Percentiles rank a stretch among this genome's conserved stretches.
Conservation (phyloP, 257 asterid genomes). For the Nicotiana undulata region DNA sequence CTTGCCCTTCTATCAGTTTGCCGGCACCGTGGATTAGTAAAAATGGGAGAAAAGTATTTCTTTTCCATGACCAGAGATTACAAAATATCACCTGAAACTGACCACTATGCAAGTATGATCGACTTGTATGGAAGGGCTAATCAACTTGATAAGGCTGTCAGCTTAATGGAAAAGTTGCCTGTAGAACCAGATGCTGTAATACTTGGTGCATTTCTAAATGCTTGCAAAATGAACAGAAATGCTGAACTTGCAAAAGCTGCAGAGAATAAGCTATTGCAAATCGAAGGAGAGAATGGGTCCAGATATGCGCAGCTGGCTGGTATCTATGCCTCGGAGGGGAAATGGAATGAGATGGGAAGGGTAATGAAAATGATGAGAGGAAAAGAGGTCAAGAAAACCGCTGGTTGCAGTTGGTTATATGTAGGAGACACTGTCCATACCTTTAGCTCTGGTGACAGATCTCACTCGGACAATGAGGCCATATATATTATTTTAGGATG, state of each 20-base stretch:
- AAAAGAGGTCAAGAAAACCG: constrained; percentile 56
- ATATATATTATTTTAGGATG: constrained; percentile 38
- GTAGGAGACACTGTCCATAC: constrained; percentile 41
- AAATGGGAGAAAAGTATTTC: constrained; percentile 59
- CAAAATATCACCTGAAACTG: constrained; percentile 52
- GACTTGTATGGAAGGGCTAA: constrained; percentile 88
- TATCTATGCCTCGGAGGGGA: constrained; percentile 65
- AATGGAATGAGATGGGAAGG: constrained; percentile 85
- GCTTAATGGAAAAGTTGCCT: constrained; percentile 56
- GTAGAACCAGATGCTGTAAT: constrained; percentile 50
- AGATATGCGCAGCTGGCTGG: constrained; percentile 80
- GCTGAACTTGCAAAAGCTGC: constrained; percentile 52
- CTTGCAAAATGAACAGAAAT: constrained; percentile 61
- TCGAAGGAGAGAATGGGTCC: constrained; percentile 52
- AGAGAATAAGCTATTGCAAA: constrained; percentile 51
- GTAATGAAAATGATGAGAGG: constrained; percentile 83
- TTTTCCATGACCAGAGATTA: constrained; percentile 55
- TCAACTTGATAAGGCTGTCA: constrained; percentile 55
- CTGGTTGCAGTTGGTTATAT: constrained; percentile 85
- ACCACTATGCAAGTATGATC: constrained; percentile 93
- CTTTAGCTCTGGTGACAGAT: constrained; percentile 58
- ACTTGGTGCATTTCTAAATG: constrained; percentile 63
- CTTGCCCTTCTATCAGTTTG: constrained; percentile 80
- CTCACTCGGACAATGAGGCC: constrained; percentile 51
- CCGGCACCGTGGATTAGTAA: constrained; percentile 70